Base-by-base conservation (phyloP, 805 yeast species). In the Yarrowia sp. region DNA sequence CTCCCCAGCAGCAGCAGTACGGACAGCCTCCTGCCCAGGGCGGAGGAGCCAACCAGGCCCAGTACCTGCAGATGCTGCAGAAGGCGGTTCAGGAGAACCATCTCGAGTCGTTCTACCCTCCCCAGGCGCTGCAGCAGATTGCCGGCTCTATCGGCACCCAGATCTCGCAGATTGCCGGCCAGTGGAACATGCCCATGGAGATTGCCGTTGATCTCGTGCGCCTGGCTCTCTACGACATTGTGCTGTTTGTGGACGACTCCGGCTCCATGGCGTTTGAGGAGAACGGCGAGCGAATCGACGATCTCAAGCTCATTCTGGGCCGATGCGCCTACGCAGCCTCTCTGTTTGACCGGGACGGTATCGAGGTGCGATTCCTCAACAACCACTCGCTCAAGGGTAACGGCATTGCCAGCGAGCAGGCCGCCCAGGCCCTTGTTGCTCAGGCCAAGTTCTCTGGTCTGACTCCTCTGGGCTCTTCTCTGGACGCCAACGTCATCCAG, bases 251-350 rank as follows among this genome's bases (percentile, higher is more conserved):
- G 36, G 77, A 75, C 61, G 78, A 75, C 58, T 75, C 78, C 14
- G 77, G 77, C 19, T 75, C 77, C 39, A 75, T 75, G 77, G 72
- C 74, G 5, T 73, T 74, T 63, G 77, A 74, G 68, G 77, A 74
- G 69, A 72, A 72, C 68, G 78, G 77, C 6, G 75, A 74, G 67
- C 72, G 78, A 52, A 73, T 75, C 50, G 76, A 73, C 47, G 77
- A 75, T 60, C 70, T 75, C 55, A 73, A 75, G 70, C 67, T 74
- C 50, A 74, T 75, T 38, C 67, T 75, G 49, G 63, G 70, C 42
- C 66, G 76, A n/a, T 70, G 70, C 15, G 74, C 76, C 10, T 74
- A 70, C 58, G 77, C 75, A n/a, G 74, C 74, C 10, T 66, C 76
- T n/a, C 68, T 74, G 63, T 73, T 74, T 40, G 77, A 75, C 46